Conservation (phyloP, 208 protist species). For the Leishmania aethiopica region DNA sequence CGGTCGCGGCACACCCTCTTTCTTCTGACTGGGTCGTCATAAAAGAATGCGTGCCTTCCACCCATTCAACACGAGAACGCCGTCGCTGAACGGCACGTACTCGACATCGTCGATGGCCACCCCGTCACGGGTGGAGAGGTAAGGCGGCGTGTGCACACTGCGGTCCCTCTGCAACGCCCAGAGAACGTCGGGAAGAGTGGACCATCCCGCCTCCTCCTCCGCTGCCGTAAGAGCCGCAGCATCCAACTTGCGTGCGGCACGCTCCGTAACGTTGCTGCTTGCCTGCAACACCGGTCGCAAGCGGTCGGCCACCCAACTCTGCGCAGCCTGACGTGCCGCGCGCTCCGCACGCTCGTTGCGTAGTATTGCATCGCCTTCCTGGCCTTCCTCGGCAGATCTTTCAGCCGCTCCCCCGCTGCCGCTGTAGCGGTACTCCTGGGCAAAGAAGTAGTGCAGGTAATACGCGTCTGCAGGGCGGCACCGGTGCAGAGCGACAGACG, state of each 20-base stretch:
- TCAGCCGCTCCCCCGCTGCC: background rate
- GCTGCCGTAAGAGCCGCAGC: background rate
- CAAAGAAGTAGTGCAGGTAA: constrained; percentile 19
- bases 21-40: background rate
- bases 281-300: background rate
- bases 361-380: background rate
- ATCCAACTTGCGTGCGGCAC: background rate
- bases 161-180: background rate
- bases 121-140: background rate
- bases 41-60: background rate
- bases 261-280: background rate
- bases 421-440: background rate
- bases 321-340: background rate
- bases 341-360: background rate
- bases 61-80: background rate
- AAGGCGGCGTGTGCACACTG: background rate
- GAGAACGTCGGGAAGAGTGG: background rate
- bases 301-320: background rate
- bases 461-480: constrained; percentile 5
- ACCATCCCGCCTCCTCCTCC: background rate
- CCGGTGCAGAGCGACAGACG: constrained; percentile 13
- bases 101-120: constrained; percentile 4
- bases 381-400: background rate
- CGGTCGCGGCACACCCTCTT: too few species aligned
- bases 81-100: background rate